phyloP scores from a whole-genome alignment of 176 grass and related monocot species.

The Oryza rufipogon region DNA sequence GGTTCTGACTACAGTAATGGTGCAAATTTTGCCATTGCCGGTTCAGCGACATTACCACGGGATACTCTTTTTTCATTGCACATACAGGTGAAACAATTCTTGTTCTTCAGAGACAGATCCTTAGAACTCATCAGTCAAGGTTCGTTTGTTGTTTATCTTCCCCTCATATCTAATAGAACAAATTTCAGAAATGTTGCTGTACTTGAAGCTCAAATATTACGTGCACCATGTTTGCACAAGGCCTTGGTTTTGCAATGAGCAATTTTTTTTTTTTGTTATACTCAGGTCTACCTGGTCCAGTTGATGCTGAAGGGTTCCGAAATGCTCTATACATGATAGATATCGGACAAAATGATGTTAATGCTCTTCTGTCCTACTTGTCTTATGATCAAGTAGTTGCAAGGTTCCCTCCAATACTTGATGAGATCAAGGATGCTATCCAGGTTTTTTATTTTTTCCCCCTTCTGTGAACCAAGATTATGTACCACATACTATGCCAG shows the following conservation, averaged over 20 bases:
- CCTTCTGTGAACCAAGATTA: background rate
- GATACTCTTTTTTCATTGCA: conserved; percentile 58
- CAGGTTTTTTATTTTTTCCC: conserved; percentile 41
- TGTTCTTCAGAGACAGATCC: conserved; percentile 80
- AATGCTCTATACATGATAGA: conserved; percentile 82
- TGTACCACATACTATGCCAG: too few species aligned
- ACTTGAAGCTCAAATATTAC: background rate
- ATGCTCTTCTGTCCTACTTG: conserved; percentile 45
- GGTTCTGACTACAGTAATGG: conserved; percentile 80
- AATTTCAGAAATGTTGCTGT: background rate
- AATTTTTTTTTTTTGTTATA: conserved; percentile 21
- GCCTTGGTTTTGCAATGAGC: background rate
- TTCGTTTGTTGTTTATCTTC: background rate
- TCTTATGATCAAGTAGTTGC: conserved; percentile 56
- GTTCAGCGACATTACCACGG: conserved; percentile 55
- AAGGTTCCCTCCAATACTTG: conserved; percentile 59
- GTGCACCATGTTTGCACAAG: background rate
- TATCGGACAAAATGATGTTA: conserved; percentile 88
- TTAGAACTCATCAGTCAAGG: conserved; percentile 67
- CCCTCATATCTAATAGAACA: background rate
- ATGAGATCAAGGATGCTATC: conserved; percentile 69
- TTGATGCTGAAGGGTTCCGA: conserved; percentile 51
- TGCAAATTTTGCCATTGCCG: conserved; percentile 79
- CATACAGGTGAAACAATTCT: conserved; percentile 73
- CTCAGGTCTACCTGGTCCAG: conserved; percentile 53